Evolutionary conservation across 805 yeast species (phyloP).

Genomic region (Nakazawaea molendinolei): DNA sequence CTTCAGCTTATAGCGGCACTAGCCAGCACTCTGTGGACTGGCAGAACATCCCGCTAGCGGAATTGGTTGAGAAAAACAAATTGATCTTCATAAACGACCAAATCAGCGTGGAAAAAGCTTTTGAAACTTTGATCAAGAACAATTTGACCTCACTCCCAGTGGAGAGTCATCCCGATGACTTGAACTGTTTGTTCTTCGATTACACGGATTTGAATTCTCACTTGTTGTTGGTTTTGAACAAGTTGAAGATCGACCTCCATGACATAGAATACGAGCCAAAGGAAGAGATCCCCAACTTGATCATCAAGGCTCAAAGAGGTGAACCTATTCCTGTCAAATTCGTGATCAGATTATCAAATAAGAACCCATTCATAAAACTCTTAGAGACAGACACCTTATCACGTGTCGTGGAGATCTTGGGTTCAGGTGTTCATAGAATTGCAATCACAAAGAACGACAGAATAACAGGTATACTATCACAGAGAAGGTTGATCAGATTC

Average conservation of each 20-base stretch:
- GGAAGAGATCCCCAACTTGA: conserved; percentile 34
- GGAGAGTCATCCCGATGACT: conserved; percentile 43
- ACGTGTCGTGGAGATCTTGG: conserved; percentile 77
- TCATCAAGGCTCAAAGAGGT: conserved; percentile 71
- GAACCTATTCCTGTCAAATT: conserved; percentile 88
- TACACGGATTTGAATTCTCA: conserved; percentile 88
- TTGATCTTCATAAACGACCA: conserved; percentile 62
- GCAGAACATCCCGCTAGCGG: conserved; percentile 65
- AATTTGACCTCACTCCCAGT: conserved; percentile 87
- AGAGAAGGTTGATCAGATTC: conserved; percentile 77
- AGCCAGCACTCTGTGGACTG: conserved; percentile 41
- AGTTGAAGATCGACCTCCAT: conserved; percentile 36
- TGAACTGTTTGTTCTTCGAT: conserved; percentile 81
- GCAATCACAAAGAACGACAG: conserved; percentile 57
- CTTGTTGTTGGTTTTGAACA: conserved; percentile 76
- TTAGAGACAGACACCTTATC: conserved; percentile 62
- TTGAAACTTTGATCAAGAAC: conserved; percentile 64
- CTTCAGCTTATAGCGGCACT: conserved; percentile 19
- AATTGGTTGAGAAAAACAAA: conserved; percentile 73
- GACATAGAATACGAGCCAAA: conserved; percentile 25
- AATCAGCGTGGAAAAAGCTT: conserved; percentile 81
- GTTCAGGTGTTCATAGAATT: conserved; percentile 93
- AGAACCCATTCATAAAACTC: conserved; percentile 80
- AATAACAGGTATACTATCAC: conserved; percentile 82
- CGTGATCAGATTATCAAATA: conserved; percentile 77